Evolutionary conservation across 768 basidiomycete species (phyloP).

Genomic region (Galerina marginata): DNA sequence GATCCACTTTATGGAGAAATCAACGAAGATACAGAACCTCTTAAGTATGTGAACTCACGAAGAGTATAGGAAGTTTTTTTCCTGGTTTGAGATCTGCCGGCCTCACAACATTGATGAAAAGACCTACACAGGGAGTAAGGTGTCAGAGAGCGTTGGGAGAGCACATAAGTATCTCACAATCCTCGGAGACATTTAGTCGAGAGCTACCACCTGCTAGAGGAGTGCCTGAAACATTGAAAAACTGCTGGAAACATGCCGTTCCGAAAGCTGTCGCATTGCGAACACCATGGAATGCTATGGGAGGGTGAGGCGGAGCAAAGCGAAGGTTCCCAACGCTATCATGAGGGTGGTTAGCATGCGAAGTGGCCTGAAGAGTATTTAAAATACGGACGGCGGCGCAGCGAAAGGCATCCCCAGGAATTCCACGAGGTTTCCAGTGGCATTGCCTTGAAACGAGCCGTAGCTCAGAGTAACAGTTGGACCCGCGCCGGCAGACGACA

Average conservation of each 20-base stretch:
- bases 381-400: constrained; percentile 37
- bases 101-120: constrained; percentile 47
- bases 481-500: background rate
- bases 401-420: constrained; percentile 51
- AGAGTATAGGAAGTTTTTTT: constrained; percentile 45
- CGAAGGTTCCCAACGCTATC: constrained; percentile 33
- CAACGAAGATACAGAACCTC: constrained; percentile 16
- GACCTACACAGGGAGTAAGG: constrained; percentile 29
- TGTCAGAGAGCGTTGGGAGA: background rate
- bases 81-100: constrained; percentile 31
- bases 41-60: constrained; percentile 33
- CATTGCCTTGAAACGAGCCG: constrained; percentile 15
- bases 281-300: constrained; percentile 34
- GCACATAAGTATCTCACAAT: constrained; percentile 25
- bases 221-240: background rate
- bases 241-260: constrained; percentile 46
- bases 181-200: constrained; percentile 24
- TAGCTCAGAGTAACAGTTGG: constrained; percentile 14
- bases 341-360: background rate
- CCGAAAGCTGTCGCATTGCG: constrained; percentile 42
- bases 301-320: constrained; percentile 37
- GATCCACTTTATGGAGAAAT: constrained; percentile 33
- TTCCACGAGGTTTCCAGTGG: constrained; percentile 3
- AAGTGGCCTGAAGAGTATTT: background rate
- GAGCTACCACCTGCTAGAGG: background rate